Evolutionary conservation across 345 rosid genomes (phyloP).

Genomic region (Gossypium longicalyx): DNA sequence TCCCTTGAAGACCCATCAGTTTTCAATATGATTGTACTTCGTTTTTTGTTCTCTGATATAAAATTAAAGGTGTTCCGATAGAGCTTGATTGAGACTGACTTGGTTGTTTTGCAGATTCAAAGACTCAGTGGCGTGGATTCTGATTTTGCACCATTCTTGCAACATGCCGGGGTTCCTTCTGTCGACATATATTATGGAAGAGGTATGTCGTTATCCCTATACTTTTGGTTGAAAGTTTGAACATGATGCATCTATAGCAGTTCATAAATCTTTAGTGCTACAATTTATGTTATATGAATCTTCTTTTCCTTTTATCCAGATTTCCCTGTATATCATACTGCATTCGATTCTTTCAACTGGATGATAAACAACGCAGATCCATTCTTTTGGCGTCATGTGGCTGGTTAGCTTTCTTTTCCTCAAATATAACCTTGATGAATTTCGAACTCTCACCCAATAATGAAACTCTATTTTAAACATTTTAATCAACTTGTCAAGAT

Average conservation of each 20-base stretch:
- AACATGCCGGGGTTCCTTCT: constrained; percentile 86
- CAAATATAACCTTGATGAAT: neutral
- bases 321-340: constrained; percentile 93
- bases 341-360: constrained; percentile 84
- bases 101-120: constrained; percentile 53
- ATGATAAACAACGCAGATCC: constrained; percentile 71
- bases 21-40: neutral
- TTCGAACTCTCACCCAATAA: neutral
- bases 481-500: constrained; percentile 2
- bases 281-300: neutral
- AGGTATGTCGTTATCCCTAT: constrained; percentile 40
- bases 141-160: constrained; percentile 94
- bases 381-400: constrained; percentile 64
- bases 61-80: neutral
- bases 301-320: constrained; percentile 37
- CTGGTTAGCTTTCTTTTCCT: constrained; percentile 47
- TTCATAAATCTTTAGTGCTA: neutral
- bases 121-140: constrained; percentile 84
- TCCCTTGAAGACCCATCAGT: neutral
- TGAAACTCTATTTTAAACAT: neutral
- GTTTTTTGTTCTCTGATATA: neutral
- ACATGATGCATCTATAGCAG: neutral
- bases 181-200: constrained; percentile 84
- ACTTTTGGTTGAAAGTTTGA: neutral
- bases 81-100: constrained; percentile 1